Evolutionary conservation across 2,329 filamentous ascomycete genomes (phyloP), one percentile per base, ranked within the genome.

Genomic region (Nemania diffusa): DNA sequence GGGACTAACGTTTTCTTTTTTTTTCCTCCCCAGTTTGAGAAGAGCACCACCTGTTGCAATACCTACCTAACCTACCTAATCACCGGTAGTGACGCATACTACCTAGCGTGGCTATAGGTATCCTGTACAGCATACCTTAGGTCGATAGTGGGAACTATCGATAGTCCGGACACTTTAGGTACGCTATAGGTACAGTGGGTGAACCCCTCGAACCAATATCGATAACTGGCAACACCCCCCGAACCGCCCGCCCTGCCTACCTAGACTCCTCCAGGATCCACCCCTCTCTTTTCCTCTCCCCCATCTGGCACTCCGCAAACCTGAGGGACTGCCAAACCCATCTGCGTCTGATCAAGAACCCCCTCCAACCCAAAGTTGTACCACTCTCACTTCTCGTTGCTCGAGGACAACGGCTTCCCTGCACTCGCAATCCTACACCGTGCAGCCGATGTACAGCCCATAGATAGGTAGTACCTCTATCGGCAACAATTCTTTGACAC

Each of bases 351-450:
- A 17, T 20, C 40, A 20, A 17, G 40, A 20, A 44, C 46, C 46
- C n/a, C 51, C 58, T 57, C 57, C 58, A 65, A 56, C 26, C 50
- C 32, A n/a, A 5, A 15, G 5, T 11, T 29, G 50, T 27, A 27
- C 64, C 22, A 20, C 27, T 40, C 29, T 46, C 34, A 24, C 29
- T 59, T 56, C 20, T 68, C 62, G 68, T 69, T 72, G 65, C 72
- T 70, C 57, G 69, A 73, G 63, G 64, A 69, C 69, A 71, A 63
- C 69, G 62, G 55, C 56, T 56, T 52, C 51, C 64, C 65, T 71
- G 69, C 64, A 64, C 65, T 71, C 68, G 65, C 62, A 60, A 72
- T 73, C 67, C 71, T 65, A 68, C 70, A 60, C 44, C 46, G 56
- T 48, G 51, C 59, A 57, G 58, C 56, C 37, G 37, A 44, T 62